Evolutionary conservation across 2,329 filamentous ascomycete genomes (phyloP), one percentile per base, ranked within the genome.

Genomic region (Aspergillus piperis): DNA sequence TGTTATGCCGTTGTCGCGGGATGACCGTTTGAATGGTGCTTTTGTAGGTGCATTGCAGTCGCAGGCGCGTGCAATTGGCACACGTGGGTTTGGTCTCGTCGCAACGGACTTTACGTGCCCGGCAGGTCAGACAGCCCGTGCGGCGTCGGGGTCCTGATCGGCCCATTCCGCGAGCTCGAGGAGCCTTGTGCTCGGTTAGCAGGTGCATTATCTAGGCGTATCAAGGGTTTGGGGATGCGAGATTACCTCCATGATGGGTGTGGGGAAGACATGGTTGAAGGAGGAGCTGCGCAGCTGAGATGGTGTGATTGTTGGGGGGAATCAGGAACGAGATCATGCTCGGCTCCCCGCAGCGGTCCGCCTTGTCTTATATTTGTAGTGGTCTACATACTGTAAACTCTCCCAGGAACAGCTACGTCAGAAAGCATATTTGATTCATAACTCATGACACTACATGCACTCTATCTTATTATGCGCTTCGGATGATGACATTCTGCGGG

Each of bases 81-180:
- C 74, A 76, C 36, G 64, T 66, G 6, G 74, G 73, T 55, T 75
- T 75, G 8, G 64, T 41, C 58, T 76, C 73, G 58, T 75, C 72
- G 60, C 73, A 75, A 52, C 72, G 72, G 25, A 75, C 73, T 60
- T 75, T 75, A 53, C 73, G 72, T 27, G 71, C 66, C 50, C 73
- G 66, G 60, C 73, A 75, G 53, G 73, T 75, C 54, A 75, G 57
- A 55, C 73, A 75, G 23, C 73, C 73, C 10, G 72, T 74, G 51
- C 71, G 66, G 48, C 72, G 67, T 47, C 73, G 73, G 32, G 73
- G 73, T 36, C 73, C 73, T 44, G 73, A 75, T 41, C 73, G 68
- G 51, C 73, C 73, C 54, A 68, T 62, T 58, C 73, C 73, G 59
- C 69, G 72, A 58, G 73, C 70, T 68, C 64, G 39, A 36, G 41